A percentile compares a stretch with the other conserved stretches of the same genome.
phyloP scores from a whole-genome alignment of 192 early-diverging fungal species.

The Physocladia obscura region DNA sequence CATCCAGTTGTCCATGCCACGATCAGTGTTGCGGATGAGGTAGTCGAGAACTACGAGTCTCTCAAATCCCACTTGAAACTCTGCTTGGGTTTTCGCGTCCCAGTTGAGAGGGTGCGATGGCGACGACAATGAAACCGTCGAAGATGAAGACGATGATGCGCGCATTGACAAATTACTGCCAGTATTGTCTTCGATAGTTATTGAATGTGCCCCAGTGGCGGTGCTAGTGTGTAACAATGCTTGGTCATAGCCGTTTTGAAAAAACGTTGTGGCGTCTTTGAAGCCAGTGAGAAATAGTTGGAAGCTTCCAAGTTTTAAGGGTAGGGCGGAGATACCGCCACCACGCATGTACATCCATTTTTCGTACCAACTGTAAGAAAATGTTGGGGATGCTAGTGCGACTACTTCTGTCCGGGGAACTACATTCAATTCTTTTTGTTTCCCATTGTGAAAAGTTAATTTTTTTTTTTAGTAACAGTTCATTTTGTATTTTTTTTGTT shows the following conservation, averaged over 20 bases:
- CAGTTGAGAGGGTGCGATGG: slow-evolving; percentile 45
- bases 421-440: slow-evolving; percentile 54
- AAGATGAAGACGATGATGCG: neutral
- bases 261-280: slow-evolving; percentile 81
- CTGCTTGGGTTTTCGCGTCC: slow-evolving; percentile 38
- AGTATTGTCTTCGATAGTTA: neutral
- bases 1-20: slow-evolving; percentile 78
- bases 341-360: slow-evolving; percentile 42
- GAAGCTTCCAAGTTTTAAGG: slow-evolving; percentile 79
- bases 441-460: too few species aligned
- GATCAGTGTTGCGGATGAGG: slow-evolving; percentile 87
- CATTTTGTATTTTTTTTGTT: too few species aligned
- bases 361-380: slow-evolving; percentile 72
- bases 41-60: slow-evolving; percentile 83
- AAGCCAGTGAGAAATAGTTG: slow-evolving; percentile 81
- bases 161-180: neutral
- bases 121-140: neutral
- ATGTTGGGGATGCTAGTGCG: slow-evolving; percentile 67
- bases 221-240: neutral
- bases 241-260: slow-evolving; percentile 61
- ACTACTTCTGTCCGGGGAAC: slow-evolving; percentile 83
- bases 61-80: slow-evolving; percentile 72
- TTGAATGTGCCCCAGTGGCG: neutral
- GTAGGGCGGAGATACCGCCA: slow-evolving; percentile 50
- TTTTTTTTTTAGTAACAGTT: too few species aligned